Conservation (phyloP, 495 filamentous ascomycete genomes). For the Xylaria bambusicola region DNA sequence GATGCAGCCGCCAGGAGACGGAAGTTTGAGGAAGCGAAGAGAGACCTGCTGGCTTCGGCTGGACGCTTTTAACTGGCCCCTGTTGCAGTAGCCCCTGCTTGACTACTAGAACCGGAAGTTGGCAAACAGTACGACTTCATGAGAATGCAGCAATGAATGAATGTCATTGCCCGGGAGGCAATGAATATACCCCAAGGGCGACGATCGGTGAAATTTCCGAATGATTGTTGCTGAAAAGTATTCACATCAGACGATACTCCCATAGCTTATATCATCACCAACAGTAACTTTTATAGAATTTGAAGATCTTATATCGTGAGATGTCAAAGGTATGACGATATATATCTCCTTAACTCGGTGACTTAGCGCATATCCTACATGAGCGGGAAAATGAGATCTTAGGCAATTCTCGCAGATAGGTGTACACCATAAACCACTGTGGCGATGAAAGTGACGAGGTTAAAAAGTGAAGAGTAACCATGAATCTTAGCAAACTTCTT, state of each 20-base stretch:
- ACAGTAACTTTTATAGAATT: neutral
- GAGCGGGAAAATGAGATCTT: too few relatives aligned
- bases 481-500: conserved; percentile 77
- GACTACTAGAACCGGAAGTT: neutral
- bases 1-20: conserved; percentile 31
- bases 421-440: conserved; percentile 73
- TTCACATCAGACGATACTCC: too few relatives aligned
- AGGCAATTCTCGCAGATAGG: conserved; percentile 59
- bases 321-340: too few relatives aligned
- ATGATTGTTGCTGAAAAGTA: too few relatives aligned
- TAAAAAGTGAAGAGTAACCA: conserved; percentile 73
- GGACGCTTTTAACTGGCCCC: conserved; percentile 20
- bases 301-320: neutral
- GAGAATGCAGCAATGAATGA: conserved; percentile 5
- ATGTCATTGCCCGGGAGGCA: neutral
- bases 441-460: conserved; percentile 65
- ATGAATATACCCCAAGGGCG: neutral
- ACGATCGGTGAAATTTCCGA: too few relatives aligned
- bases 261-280: neutral
- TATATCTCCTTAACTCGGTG: too few relatives aligned
- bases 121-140: neutral
- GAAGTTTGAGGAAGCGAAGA: conserved; percentile 43
- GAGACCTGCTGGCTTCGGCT: conserved; percentile 33
- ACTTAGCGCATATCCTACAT: too few relatives aligned
- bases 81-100: neutral